These are phyloP conservation scores for Mycena vulgaris DNA, from an alignment of 768 basidiomycete species.

Conservation along the genomic window DNA sequence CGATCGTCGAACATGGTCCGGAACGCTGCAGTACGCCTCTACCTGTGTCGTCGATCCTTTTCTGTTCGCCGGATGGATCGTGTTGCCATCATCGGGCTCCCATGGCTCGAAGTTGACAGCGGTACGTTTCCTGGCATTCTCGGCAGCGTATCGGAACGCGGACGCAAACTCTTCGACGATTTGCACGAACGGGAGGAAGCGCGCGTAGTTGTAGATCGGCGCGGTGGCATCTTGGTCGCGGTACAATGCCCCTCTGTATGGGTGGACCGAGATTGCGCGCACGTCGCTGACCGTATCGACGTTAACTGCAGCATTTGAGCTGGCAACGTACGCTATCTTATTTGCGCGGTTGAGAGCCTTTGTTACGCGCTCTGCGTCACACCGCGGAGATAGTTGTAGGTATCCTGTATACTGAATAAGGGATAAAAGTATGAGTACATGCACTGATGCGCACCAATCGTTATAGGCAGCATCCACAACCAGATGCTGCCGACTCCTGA, in stretches of 20 bases:
- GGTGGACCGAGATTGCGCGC: conserved; percentile 17
- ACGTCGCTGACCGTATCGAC: conserved; percentile 6
- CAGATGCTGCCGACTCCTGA: conserved; percentile 54
- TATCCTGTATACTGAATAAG: conserved; percentile 45
- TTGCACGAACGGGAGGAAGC: conserved; percentile 37
- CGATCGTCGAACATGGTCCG: conserved; percentile 9
- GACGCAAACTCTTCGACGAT: conserved; percentile 36
- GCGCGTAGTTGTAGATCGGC: conserved; percentile 43
- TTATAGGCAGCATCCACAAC: conserved; percentile 61
- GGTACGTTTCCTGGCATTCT: conserved; percentile 18
- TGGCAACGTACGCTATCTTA: conserved; percentile 41
- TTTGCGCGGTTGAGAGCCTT: conserved; percentile 50
- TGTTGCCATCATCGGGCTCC: conserved; percentile 2
- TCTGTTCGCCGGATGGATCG: conserved; percentile 16
- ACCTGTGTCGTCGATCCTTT: conserved; percentile 33
- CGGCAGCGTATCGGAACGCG: conserved; percentile 28
- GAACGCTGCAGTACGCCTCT: conserved; percentile 40
- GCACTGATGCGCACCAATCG: conserved; percentile 38
- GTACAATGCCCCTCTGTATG: conserved; percentile 24
- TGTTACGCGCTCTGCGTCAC: conserved; percentile 50
- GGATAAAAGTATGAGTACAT: no score
- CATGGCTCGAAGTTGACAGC: conserved; percentile 30
- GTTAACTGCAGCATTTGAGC: conserved; percentile 12
- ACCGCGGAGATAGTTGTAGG: conserved; percentile 58
- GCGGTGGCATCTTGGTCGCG: conserved; percentile 39